Evolutionary conservation across 1,284 basidiomycete genomes (phyloP).

Genomic region (Moesziomyces globuligerus): DNA sequence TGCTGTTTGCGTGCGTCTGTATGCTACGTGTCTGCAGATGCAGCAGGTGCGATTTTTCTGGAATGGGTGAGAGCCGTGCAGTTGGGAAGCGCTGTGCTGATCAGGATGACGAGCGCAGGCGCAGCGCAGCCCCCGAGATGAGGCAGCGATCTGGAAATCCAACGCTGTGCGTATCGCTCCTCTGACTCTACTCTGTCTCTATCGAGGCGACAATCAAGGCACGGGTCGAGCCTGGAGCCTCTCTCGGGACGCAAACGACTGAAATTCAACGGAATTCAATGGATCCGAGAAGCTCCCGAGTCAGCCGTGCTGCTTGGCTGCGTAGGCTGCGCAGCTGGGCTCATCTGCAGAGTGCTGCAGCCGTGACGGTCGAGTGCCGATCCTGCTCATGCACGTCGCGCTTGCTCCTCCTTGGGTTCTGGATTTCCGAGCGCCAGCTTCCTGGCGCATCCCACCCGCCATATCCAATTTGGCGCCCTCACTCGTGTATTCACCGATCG

Average conservation of each 20-base stretch:
- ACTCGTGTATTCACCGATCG: background rate
- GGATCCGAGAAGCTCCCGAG: background rate
- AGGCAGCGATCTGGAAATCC: background rate
- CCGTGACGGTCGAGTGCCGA: background rate
- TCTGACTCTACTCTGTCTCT: too few relatives aligned
- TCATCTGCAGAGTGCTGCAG: background rate
- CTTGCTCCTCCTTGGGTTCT: too few relatives aligned
- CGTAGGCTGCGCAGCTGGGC: too few relatives aligned
- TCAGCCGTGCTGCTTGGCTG: background rate
- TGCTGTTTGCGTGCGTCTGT: background rate
- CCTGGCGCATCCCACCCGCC: background rate
- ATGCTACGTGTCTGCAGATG: background rate
- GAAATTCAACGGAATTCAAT: background rate
- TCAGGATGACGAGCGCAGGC: constrained; percentile 44
- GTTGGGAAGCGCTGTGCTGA: constrained; percentile 8
- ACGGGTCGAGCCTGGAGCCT: too few relatives aligned
- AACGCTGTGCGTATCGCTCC: too few relatives aligned
- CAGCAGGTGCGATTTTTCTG: constrained; percentile 3
- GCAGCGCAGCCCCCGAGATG: constrained; percentile 67
- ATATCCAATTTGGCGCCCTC: background rate
- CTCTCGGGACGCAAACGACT: too few relatives aligned
- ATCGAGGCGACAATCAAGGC: too few relatives aligned
- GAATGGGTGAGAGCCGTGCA: background rate
- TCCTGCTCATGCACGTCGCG: background rate
- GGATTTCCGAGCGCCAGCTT: background rate